phyloP scores from a whole-genome alignment of 202 grass and related monocot genomes.

The Carex arenaria region DNA sequence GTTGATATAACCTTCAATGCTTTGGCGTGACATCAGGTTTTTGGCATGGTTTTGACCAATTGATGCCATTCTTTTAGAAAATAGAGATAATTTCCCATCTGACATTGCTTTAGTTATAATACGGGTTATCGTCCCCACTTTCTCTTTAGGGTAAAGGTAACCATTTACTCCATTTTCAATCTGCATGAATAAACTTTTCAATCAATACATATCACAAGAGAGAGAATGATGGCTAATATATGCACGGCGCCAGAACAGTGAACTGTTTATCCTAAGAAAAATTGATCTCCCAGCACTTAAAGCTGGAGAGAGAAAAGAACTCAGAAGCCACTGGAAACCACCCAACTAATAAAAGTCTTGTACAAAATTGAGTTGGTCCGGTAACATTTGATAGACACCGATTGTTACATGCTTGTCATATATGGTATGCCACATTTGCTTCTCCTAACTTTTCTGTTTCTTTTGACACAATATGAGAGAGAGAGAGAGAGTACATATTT shows the following conservation, averaged over 20 bases:
- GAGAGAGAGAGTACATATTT: conserved; percentile 63
- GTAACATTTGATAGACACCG: not conserved
- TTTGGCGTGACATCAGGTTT: conserved; percentile 79
- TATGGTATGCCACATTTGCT: not conserved
- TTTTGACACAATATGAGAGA: not conserved
- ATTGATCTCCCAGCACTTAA: not conserved
- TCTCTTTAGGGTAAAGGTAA: conserved; percentile 70
- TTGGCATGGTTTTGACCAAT: conserved; percentile 70
- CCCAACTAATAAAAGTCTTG: not conserved
- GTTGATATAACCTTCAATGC: conserved; percentile 60
- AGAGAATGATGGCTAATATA: not conserved
- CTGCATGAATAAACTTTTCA: conserved; percentile 49
- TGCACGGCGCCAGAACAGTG: not conserved
- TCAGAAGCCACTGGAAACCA: not conserved
- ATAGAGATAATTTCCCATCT: conserved; percentile 60
- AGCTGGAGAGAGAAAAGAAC: not conserved
- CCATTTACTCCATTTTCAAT: conserved; percentile 87
- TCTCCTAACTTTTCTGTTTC: not conserved
- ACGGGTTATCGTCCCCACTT: conserved; percentile 44
- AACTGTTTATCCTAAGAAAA: not conserved
- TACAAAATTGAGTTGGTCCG: not conserved
- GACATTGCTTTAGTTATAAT: conserved; percentile 56
- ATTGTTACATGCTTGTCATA: not conserved
- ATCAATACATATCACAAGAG: conserved; percentile 22
- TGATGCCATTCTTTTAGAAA: conserved; percentile 69